Evolutionary conservation across 108 stramenopile genomes (phyloP), one percentile per base, ranked within the genome.

Genomic region (Skeletonema tropicum): DNA sequence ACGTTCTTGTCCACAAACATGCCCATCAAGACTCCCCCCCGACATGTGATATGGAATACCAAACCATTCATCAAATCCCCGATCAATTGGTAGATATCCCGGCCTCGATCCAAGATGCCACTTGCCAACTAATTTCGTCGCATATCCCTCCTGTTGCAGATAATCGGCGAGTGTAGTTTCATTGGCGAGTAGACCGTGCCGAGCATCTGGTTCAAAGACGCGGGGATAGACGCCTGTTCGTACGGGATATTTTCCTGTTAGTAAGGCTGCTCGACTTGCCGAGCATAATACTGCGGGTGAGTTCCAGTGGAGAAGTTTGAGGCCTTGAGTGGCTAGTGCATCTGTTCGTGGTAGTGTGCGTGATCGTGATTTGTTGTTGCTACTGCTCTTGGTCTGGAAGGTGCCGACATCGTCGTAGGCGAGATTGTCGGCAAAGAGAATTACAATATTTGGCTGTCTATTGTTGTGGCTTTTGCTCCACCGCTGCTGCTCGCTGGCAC

Each of bases 21-120:
- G 90, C 29, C 76, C 64, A 39, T 91, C 88, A 15, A 91, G 26
- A 49, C 74, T 77, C 21, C 90, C 90, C 17, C 90, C 90, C 64
- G 81, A 80, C 86, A 88, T 88, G 64, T 91, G 88, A 65, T 89
- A 90, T 10, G 89, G 89, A 57, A 93, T 86, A 23, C 93, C 93
- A 46, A 90, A 76, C 89, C 86, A 94, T 31, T 75, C 66, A 61
- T 94, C 93, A 74, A 94, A 94, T 9, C 93, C 93, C 61, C 87
- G 88, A 21, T 90, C 77, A 11, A 88, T 87, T 15, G 93, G 93
- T 15, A 91, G 68, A 68, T 70, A 88, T 10, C 64, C 76, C 26
- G 68, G 66, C 17, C 81, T 61, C 21, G 89, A 87, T 13, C 92
- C 92, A 19, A 94, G 73, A 71, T 94, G 90, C 92, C 92, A 94